phyloP scores from a whole-genome alignment of 768 basidiomycete genomes.

The Rhizopogon vesiculosus region DNA sequence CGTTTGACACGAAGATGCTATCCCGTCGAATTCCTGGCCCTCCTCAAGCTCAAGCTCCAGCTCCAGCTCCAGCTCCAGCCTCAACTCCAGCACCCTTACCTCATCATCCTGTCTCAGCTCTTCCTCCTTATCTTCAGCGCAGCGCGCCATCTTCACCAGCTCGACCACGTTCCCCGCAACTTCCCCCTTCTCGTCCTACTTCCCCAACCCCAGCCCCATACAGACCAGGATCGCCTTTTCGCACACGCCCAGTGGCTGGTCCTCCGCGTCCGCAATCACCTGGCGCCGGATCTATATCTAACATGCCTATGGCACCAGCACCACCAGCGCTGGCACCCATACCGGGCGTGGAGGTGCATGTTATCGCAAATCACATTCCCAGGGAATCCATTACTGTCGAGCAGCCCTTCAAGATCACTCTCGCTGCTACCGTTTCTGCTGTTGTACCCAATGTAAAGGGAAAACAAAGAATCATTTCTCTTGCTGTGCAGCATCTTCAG shows the following conservation, averaged over 20 bases:
- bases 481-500: conserved; percentile 67
- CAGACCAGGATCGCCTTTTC: conserved; percentile 39
- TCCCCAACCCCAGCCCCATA: conserved; percentile 50
- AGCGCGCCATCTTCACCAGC: conserved; percentile 34
- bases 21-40: conserved; percentile 73
- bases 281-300: conserved; percentile 21
- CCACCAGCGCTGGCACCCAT: conserved; percentile 16
- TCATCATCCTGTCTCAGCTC: conserved; percentile 58
- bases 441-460: conserved; percentile 28
- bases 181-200: conserved; percentile 44
- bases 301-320: conserved; percentile 5
- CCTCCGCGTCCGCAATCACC: conserved; percentile 26
- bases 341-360: conserved; percentile 50
- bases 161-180: conserved; percentile 57
- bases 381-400: conserved; percentile 42
- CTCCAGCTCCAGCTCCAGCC: conserved; percentile 10
- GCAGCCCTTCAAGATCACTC: conserved; percentile 54
- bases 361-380: conserved; percentile 49
- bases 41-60: conserved; percentile 19
- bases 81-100: conserved; percentile 14
- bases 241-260: conserved; percentile 29
- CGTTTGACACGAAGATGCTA: conserved; percentile 43
- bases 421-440: conserved; percentile 49
- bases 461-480: conserved; percentile 37
- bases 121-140: conserved; percentile 75